Conservation (phyloP, 2,329 filamentous ascomycete genomes). For the Nothophaeocryptopus gaeumannii region DNA sequence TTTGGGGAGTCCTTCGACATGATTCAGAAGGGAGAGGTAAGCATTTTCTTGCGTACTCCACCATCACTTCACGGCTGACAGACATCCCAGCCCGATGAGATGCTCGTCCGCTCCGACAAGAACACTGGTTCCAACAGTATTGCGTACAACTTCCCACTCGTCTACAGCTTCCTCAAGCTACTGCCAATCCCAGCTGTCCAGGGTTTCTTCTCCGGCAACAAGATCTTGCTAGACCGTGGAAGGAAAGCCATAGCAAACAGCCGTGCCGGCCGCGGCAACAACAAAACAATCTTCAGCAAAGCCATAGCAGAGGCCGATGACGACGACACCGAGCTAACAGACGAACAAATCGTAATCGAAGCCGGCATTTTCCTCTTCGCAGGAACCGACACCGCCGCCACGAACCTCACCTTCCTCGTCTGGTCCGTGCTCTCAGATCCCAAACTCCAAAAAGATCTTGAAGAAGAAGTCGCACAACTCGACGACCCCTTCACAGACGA, state of each 20-base stretch:
- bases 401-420: conserved; percentile 27
- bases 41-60: conserved; percentile 2
- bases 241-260: conserved; percentile 11
- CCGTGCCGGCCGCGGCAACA: not conserved
- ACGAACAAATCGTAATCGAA: conserved; percentile 21
- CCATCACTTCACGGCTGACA: not conserved
- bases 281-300: conserved; percentile 25
- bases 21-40: conserved; percentile 36
- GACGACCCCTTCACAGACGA: conserved; percentile 17
- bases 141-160: conserved; percentile 9
- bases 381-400: conserved; percentile 29
- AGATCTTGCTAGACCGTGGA: conserved; percentile 4
- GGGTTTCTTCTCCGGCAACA: conserved; percentile 7
- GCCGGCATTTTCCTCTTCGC: conserved; percentile 26
- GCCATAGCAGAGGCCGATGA: conserved; percentile 25
- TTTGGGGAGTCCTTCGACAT: conserved; percentile 40
- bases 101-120: not conserved
- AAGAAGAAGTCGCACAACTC: conserved; percentile 24
- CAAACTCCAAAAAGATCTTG: conserved; percentile 18
- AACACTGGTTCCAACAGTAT: conserved; percentile 6
- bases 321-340: conserved; percentile 22
- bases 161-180: conserved; percentile 10
- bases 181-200: conserved; percentile 9
- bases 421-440: conserved; percentile 26
- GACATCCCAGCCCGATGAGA: conserved; percentile 1